Conservation (phyloP, 495 filamentous ascomycete species). For the Friedmanniomyces endolithicus region DNA sequence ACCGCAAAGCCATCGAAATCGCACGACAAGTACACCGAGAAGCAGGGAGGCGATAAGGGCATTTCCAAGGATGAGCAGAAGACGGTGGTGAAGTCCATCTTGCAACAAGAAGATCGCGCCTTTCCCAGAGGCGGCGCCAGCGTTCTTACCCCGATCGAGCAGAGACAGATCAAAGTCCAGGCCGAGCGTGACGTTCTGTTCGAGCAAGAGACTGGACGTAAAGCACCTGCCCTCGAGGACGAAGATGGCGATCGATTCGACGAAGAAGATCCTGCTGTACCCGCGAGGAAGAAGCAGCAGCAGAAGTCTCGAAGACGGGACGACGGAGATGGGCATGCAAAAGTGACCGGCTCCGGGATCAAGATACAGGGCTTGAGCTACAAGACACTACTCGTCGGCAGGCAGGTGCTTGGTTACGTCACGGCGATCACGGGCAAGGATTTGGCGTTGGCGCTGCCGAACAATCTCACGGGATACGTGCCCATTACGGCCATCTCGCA, state of each 20-base stretch:
- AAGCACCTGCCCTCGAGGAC: slow-evolving; percentile 33
- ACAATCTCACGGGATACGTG: slow-evolving; percentile 82
- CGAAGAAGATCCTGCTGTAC: slow-evolving; percentile 25
- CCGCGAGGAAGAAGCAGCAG: slow-evolving; percentile 43
- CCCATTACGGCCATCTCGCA: slow-evolving; percentile 83
- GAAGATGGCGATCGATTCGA: slow-evolving; percentile 42
- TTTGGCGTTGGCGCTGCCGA: slow-evolving; percentile 70
- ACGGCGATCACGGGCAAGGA: slow-evolving; percentile 67
- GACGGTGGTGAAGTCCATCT: slow-evolving; percentile 20
- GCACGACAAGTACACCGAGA: not conserved
- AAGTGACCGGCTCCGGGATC: slow-evolving; percentile 45
- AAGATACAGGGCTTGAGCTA: slow-evolving; percentile 79
- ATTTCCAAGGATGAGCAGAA: slow-evolving; percentile 3
- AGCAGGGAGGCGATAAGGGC: too few species aligned
- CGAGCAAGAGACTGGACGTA: slow-evolving; percentile 57
- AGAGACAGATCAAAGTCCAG: slow-evolving; percentile 91
- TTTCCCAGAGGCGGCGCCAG: slow-evolving; percentile 91
- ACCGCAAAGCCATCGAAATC: slow-evolving; percentile 5
- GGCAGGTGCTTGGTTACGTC: slow-evolving; percentile 75
- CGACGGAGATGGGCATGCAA: slow-evolving; percentile 19
- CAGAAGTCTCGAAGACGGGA: slow-evolving; percentile 19
- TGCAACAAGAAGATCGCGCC: slow-evolving; percentile 68
- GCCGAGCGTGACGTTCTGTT: slow-evolving; percentile 87
- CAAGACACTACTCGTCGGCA: slow-evolving; percentile 74
- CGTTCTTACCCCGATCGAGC: slow-evolving; percentile 80